Evolutionary conservation across 257 asterid genomes (phyloP).

Genomic region (Nicotiana tomentosiformis): DNA sequence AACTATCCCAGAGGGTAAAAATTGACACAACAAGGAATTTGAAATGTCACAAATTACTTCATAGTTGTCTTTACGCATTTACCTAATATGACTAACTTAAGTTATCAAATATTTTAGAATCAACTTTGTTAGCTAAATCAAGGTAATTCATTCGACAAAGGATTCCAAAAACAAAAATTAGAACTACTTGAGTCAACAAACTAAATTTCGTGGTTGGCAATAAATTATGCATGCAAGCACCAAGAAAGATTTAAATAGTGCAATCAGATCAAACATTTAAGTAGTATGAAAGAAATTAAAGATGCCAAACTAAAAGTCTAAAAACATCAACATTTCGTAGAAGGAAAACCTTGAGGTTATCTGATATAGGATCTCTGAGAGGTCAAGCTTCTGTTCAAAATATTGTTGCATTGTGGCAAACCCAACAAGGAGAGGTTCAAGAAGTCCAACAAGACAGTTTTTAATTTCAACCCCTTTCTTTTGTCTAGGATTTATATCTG

Average conservation of each 20-base stretch:
- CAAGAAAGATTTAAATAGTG: neutral
- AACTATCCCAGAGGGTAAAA: neutral
- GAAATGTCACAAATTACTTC: neutral
- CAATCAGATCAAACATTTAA: neutral
- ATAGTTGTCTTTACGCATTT: neutral
- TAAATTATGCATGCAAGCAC: neutral
- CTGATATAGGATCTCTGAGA: constrained; percentile 94
- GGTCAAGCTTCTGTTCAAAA: constrained; percentile 98
- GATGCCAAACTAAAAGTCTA: neutral
- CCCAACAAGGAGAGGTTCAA: constrained; percentile 98
- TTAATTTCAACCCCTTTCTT: constrained; percentile 93
- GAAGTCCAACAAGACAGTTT: constrained; percentile 89
- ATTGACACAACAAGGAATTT: neutral
- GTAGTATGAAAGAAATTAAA: neutral
- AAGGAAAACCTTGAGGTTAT: constrained; percentile 82
- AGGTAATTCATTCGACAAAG: neutral
- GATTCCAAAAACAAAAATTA: neutral
- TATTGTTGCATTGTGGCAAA: constrained; percentile 93
- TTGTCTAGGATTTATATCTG: constrained; percentile 87
- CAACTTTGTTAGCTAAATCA: neutral
- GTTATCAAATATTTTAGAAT: neutral
- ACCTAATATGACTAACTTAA: neutral
- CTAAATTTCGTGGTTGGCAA: neutral
- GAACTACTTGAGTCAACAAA: neutral
- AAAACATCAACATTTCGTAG: neutral